Conservation (phyloP, 768 basidiomycete genomes). For the Termitomyces sp. region DNA sequence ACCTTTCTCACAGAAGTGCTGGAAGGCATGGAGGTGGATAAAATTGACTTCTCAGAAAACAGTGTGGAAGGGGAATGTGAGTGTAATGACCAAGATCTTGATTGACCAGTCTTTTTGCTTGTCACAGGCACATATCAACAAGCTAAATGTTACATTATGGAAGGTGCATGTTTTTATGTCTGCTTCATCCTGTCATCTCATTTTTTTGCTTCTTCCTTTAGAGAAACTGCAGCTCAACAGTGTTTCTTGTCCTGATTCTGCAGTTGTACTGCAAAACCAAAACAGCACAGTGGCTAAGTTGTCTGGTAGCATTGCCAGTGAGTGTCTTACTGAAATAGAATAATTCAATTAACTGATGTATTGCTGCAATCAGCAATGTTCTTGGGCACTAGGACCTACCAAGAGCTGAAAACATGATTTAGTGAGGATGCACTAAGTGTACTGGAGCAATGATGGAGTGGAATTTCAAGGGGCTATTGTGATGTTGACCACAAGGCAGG, state of each 20-base stretch:
- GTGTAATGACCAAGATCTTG: conserved; percentile 43
- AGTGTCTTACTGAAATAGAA: conserved; percentile 11
- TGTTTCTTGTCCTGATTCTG: conserved; percentile 15
- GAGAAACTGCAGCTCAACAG: not conserved
- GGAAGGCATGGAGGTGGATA: not conserved
- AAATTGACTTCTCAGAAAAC: not conserved
- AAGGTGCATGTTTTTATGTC: conserved; percentile 13
- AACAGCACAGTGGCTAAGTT: conserved; percentile 54
- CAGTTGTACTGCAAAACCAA: conserved; percentile 59
- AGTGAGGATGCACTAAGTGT: conserved; percentile 78
- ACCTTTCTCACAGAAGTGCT: conserved; percentile 41
- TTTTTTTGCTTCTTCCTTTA: not conserved
- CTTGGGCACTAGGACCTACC: no score
- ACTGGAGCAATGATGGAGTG: conserved; percentile 86
- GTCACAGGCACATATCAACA: conserved; percentile 85
- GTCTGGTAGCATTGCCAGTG: conserved; percentile 71
- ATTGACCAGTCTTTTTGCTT: conserved; percentile 81
- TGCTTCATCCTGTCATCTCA: not conserved
- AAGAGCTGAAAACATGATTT: conserved; percentile 65
- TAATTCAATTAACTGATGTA: not conserved
- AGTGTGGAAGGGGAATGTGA: conserved; percentile 9
- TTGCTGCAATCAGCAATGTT: conserved; percentile 50
- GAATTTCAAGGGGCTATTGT: conserved; percentile 70
- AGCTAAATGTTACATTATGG: conserved; percentile 61
- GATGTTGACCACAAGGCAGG: conserved; percentile 37